A percentile compares a stretch with the other conserved stretches of the same genome.
Conservation (phyloP, 169 alveolate genomes). For the Neospora caninum region DNA sequence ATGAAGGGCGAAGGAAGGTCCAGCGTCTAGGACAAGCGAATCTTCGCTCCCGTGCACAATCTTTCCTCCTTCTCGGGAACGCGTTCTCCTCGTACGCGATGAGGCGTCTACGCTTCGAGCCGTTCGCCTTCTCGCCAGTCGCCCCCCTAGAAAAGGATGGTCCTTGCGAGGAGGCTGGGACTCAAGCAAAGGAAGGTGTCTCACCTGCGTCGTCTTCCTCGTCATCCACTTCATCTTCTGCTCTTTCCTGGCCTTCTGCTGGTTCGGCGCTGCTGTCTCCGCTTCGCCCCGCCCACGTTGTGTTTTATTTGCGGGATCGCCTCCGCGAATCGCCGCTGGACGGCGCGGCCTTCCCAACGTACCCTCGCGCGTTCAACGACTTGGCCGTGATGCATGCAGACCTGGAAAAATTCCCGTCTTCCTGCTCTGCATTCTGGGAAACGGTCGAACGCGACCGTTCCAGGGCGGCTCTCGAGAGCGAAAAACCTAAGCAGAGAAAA, state of each 20-base stretch:
- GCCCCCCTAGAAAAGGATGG: neutral
- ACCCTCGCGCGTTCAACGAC: slow-evolving; percentile 16
- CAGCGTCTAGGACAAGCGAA: neutral
- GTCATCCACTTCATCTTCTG: neutral
- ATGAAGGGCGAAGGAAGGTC: neutral
- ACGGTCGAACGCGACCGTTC: neutral
- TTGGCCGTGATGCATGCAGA: neutral
- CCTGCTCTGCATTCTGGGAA: neutral
- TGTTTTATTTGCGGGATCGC: neutral
- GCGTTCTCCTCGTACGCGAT: neutral
- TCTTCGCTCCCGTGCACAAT: neutral
- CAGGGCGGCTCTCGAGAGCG: no score
- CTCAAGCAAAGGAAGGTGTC: no score
- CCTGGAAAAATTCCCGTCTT: neutral
- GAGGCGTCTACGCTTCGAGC: neutral
- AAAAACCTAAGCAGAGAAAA: no score
- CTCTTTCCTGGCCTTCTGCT: neutral
- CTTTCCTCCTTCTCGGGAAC: neutral
- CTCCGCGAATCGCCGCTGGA: neutral
- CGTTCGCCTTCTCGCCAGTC: neutral
- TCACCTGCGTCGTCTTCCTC: neutral
- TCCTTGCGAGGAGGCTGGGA: neutral
- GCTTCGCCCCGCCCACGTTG: neutral
- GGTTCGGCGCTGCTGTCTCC: neutral
- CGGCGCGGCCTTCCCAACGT: neutral